phyloP scores from a whole-genome alignment of 257 asterid species.

The Nicotiana obtusifolia region DNA sequence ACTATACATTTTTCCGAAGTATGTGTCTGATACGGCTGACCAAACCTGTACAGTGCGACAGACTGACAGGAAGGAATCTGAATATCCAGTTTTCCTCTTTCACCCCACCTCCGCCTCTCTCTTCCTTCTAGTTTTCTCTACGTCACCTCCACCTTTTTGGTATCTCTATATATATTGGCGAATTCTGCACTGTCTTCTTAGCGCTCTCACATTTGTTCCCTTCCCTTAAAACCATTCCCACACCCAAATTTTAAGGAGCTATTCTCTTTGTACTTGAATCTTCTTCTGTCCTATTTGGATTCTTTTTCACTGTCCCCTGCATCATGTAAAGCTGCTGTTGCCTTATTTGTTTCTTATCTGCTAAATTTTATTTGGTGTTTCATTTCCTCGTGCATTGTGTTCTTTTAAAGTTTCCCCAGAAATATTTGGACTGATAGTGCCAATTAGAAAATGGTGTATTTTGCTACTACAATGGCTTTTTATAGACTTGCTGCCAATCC shows the following conservation, averaged over 20 bases:
- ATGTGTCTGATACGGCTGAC: too few species aligned
- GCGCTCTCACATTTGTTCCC: background rate
- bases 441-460: background rate
- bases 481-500: background rate
- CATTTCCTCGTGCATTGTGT: background rate
- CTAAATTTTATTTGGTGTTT: background rate
- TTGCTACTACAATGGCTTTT: background rate
- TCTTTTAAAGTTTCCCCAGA: background rate
- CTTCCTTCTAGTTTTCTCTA: too few species aligned
- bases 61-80: too few species aligned
- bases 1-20: too few species aligned
- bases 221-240: background rate
- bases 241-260: background rate
- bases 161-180: background rate
- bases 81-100: too few species aligned
- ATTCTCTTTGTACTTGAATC: background rate
- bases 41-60: too few species aligned
- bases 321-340: background rate
- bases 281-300: background rate
- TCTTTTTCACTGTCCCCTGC: background rate
- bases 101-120: too few species aligned
- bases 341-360: too few species aligned
- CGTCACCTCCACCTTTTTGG: background rate
- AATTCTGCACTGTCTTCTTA: background rate
- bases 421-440: background rate